Percentiles rank a stretch among this genome's conserved stretches.
Conservation (phyloP, 2,329 filamentous ascomycete species). For the Colletotrichum tofieldiae region DNA sequence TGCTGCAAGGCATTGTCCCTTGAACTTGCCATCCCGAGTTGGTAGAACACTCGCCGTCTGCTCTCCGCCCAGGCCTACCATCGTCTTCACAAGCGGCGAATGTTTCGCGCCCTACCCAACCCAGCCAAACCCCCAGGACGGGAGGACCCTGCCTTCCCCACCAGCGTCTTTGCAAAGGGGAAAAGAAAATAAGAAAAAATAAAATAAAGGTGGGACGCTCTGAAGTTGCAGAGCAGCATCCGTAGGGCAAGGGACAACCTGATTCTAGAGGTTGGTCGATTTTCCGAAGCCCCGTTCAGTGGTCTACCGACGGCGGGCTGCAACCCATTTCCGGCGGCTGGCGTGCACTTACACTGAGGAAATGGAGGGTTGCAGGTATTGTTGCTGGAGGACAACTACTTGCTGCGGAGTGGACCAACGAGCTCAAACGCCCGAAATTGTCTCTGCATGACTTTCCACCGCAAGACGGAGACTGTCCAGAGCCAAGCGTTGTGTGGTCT, state of each 20-base stretch:
- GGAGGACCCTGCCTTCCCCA: conserved; percentile 21
- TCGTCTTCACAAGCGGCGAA: conserved; percentile 3
- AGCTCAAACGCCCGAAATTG: neutral
- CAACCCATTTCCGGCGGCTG: conserved; percentile 7
- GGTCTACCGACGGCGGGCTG: conserved; percentile 20
- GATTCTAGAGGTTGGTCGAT: conserved; percentile 17
- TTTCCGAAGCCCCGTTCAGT: conserved; percentile 18
- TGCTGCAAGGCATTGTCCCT: conserved; percentile 23
- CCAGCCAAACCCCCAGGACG: conserved; percentile 1
- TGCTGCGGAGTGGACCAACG: conserved; percentile 4
- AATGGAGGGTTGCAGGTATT: conserved; percentile 7
- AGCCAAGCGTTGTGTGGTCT: neutral
- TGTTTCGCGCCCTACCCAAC: conserved; percentile 1
- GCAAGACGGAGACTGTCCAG: neutral
- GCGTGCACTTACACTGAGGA: neutral
- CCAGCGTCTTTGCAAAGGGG: conserved; percentile 19
- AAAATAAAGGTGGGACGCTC: neutral
- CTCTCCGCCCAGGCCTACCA: neutral
- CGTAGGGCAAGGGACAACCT: conserved; percentile 20
- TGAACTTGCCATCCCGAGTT: conserved; percentile 4
- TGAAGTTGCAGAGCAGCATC: neutral
- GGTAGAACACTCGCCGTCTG: neutral
- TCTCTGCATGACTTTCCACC: conserved; percentile 1
- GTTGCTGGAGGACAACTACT: neutral
- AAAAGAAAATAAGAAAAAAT: neutral